phyloP scores from a whole-genome alignment of 2,329 filamentous ascomycete genomes.

The Phyllosticta paracitricarpa region DNA sequence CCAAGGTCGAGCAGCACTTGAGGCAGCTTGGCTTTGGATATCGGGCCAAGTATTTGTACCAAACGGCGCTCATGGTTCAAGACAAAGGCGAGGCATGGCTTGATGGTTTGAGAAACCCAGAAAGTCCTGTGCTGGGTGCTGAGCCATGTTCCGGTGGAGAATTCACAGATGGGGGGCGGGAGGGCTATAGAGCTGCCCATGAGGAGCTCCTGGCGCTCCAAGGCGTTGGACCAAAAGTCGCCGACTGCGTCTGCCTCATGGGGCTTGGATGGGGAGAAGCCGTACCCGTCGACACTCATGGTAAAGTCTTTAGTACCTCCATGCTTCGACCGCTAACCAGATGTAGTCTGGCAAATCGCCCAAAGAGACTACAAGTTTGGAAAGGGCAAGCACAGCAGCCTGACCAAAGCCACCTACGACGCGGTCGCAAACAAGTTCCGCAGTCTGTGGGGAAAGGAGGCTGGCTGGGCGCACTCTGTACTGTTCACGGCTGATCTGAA shows the following conservation, averaged over 20 bases:
- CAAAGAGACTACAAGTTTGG: constrained; percentile 92
- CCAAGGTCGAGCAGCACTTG: constrained; percentile 69
- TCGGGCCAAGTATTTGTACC: constrained; percentile 80
- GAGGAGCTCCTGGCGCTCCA: constrained; percentile 67
- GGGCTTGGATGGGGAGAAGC: constrained; percentile 92
- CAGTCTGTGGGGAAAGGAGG: constrained; percentile 80
- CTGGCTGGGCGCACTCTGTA: constrained; percentile 96
- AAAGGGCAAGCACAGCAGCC: constrained; percentile 67
- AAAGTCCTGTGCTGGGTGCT: constrained; percentile 50
- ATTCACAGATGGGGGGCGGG: constrained; percentile 41
- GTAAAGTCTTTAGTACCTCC: constrained; percentile 22
- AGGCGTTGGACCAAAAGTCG: constrained; percentile 92
- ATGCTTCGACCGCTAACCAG: no score
- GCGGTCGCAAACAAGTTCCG: constrained; percentile 86
- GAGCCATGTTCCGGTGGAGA: constrained; percentile 35
- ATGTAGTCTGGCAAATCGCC: constrained; percentile 85
- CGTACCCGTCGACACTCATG: constrained; percentile 91
- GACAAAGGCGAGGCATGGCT: constrained; percentile 64
- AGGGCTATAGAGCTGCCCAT: constrained; percentile 71
- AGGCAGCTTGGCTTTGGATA: constrained; percentile 87
- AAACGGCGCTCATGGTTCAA: constrained; percentile 67
- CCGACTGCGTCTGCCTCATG: constrained; percentile 95
- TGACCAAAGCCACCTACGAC: constrained; percentile 83
- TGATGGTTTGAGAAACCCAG: constrained; percentile 65
- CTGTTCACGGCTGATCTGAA: constrained; percentile 88